These are phyloP conservation scores for Huntiella savannae DNA, from an alignment of 2,329 filamentous ascomycete genomes.

Conservation along the genomic window DNA sequence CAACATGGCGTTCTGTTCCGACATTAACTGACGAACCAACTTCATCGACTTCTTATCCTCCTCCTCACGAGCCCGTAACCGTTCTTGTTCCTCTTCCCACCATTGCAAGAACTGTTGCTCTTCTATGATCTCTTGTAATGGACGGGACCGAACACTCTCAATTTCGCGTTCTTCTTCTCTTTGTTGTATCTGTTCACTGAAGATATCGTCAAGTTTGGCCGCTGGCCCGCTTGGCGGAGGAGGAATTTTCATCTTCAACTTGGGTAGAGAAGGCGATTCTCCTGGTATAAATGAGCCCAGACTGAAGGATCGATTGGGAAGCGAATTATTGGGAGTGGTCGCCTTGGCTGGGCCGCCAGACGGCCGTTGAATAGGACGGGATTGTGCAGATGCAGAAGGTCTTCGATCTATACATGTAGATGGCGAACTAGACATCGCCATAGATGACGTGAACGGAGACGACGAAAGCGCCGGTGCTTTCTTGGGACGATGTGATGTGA, in stretches of 20 bases:
- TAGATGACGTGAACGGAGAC: background rate
- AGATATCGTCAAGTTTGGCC: constrained; percentile 63
- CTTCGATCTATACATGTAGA: constrained; percentile 1
- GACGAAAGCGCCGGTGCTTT: background rate
- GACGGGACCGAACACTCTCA: constrained; percentile 73
- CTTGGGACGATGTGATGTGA: background rate
- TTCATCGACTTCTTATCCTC: constrained; percentile 7
- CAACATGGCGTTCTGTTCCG: background rate
- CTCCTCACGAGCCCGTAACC: constrained; percentile 44
- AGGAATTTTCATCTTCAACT: constrained; percentile 32
- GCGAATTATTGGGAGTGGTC: background rate
- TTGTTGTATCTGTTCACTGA: constrained; percentile 51
- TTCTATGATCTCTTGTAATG: constrained; percentile 82
- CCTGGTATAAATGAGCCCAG: constrained; percentile 6
- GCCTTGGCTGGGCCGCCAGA: background rate
- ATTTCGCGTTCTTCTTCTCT: constrained; percentile 60
- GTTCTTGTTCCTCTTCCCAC: constrained; percentile 74
- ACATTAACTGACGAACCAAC: constrained; percentile 4
- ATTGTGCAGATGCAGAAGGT: background rate
- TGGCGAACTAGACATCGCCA: background rate
- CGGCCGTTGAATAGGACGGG: background rate
- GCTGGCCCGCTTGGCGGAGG: constrained; percentile 6
- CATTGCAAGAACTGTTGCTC: constrained; percentile 94
- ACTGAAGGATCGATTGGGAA: constrained; percentile 4
- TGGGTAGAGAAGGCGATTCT: constrained; percentile 31